These are phyloP conservation scores for Sarocladium kiliense DNA, from an alignment of 2,329 filamentous ascomycete species.

Conservation along the genomic window DNA sequence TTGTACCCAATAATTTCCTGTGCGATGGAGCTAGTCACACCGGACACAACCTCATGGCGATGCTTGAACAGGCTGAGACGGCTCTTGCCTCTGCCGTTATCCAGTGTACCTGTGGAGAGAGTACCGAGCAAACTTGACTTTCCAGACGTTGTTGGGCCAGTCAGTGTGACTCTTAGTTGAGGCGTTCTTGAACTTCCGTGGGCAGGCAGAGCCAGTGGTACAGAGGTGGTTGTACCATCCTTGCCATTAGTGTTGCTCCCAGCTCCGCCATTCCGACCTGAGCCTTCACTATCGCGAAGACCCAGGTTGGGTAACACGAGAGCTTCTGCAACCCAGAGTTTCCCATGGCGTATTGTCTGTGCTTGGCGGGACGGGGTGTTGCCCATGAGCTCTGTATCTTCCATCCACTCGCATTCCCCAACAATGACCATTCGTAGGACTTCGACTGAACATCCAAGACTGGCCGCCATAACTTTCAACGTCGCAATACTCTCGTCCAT, in stretches of 20 bases:
- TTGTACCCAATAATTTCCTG: constrained; percentile 90
- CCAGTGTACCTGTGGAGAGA: constrained; percentile 77
- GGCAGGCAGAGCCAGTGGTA: constrained; percentile 22
- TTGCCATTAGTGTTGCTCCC: no score
- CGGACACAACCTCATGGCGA: constrained; percentile 85
- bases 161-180: constrained; percentile 81
- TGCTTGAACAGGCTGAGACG: constrained; percentile 85
- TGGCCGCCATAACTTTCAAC: constrained; percentile 84
- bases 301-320: constrained; percentile 71
- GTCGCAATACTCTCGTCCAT: constrained; percentile 86
- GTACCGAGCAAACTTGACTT: constrained; percentile 91
- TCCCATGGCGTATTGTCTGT: constrained; percentile 30
- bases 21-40: constrained; percentile 88
- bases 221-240: neutral
- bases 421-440: constrained; percentile 78
- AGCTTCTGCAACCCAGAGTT: constrained; percentile 85
- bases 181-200: constrained; percentile 53
- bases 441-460: constrained; percentile 79
- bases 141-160: constrained; percentile 83
- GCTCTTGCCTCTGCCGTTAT: constrained; percentile 89
- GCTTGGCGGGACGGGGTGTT: constrained; percentile 17
- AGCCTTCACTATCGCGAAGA: constrained; percentile 15
- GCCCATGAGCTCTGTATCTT: constrained; percentile 29
- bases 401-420: constrained; percentile 74
- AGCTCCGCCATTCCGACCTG: neutral